These are phyloP conservation scores for Hirschfeldia incana DNA, from an alignment of 345 rosid species.

Conservation along the genomic window DNA sequence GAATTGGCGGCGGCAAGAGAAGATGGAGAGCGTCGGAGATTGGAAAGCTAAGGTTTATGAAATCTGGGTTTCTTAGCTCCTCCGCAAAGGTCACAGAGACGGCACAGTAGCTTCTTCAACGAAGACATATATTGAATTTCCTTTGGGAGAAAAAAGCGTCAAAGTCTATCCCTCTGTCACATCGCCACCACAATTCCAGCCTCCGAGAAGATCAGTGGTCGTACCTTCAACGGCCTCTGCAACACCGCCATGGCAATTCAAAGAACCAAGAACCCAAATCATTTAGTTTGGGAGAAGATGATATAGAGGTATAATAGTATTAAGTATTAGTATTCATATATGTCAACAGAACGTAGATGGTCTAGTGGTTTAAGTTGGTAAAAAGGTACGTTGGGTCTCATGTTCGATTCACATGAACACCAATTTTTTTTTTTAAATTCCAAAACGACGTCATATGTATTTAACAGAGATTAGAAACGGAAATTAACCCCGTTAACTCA, in stretches of 20 bases:
- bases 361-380: too few species aligned
- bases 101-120: constrained; percentile 92
- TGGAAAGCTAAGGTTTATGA: constrained; percentile 96
- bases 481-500: too few species aligned
- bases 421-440: too few species aligned
- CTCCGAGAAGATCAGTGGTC: constrained; percentile 44
- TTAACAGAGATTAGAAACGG: too few species aligned
- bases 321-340: too few species aligned
- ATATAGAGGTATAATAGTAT: too few species aligned
- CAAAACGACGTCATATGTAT: too few species aligned
- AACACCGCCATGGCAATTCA: constrained; percentile 30
- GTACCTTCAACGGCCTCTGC: constrained; percentile 45
- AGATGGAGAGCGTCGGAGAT: constrained; percentile 75
- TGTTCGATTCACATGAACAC: too few species aligned
- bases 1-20: constrained; percentile 92
- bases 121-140: constrained; percentile 73
- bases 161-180: constrained; percentile 61
- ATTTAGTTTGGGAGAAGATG: too few species aligned
- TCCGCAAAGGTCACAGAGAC: constrained; percentile 45
- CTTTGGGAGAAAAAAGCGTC: constrained; percentile 84
- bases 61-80: constrained; percentile 49
- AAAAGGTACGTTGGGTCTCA: too few species aligned
- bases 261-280: constrained; percentile 36
- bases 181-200: constrained; percentile 30
- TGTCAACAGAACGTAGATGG: too few species aligned